Percentiles rank a stretch among this genome's conserved stretches.
phyloP scores from a whole-genome alignment of 1,284 basidiomycete genomes.

The Sporisorium scitamineum region DNA sequence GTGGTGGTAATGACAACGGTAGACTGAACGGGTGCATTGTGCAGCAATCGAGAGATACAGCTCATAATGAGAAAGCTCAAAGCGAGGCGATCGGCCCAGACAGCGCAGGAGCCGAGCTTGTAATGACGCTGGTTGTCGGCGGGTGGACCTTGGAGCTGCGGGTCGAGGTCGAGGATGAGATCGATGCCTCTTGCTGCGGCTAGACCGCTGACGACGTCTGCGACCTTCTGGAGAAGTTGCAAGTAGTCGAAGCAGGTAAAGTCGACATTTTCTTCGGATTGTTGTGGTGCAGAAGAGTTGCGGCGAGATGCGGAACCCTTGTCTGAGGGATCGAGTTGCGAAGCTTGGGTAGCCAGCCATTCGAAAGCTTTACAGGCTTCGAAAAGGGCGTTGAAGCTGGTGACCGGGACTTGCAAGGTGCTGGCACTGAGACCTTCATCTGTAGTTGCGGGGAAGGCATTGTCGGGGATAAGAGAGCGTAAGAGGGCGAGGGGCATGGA shows the following conservation, averaged over 20 bases:
- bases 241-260: constrained; percentile 44
- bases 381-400: constrained; percentile 56
- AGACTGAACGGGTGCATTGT: constrained; percentile 27
- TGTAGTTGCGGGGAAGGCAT: constrained; percentile 33
- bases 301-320: constrained; percentile 8
- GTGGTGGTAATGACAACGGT: constrained; percentile 24
- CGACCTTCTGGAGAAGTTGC: constrained; percentile 48
- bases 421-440: constrained; percentile 55
- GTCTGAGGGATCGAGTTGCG: constrained; percentile 8
- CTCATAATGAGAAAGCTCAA: constrained; percentile 42
- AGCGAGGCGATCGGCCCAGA: constrained; percentile 36
- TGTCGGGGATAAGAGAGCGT: constrained; percentile 48
- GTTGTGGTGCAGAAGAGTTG: constrained; percentile 17
- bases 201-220: constrained; percentile 53
- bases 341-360: constrained; percentile 44
- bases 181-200: constrained; percentile 54
- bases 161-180: constrained; percentile 44
- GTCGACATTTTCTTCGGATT: constrained; percentile 16
- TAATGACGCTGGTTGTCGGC: constrained; percentile 26
- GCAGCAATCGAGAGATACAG: constrained; percentile 37
- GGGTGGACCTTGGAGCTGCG: constrained; percentile 19
- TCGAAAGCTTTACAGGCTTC: constrained; percentile 54
- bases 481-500: constrained; percentile 44
- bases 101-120: constrained; percentile 34
- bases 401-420: constrained; percentile 54